Evolutionary conservation across 2,329 filamentous ascomycete species (phyloP).

Genomic region (Chaetomiaceae sp.): DNA sequence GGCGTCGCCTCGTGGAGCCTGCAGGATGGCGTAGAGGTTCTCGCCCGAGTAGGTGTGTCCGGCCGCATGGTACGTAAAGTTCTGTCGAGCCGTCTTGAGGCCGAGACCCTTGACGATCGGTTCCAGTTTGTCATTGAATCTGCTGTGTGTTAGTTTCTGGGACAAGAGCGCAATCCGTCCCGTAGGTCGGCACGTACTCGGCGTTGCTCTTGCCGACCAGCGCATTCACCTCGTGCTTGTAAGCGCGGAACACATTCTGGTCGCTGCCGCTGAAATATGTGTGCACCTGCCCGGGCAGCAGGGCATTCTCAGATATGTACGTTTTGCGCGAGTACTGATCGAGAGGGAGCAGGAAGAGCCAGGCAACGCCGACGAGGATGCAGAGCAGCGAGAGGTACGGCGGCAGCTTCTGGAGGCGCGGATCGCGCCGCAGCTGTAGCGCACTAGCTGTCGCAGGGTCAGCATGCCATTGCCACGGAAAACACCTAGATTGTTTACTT

Average conservation of each 20-base stretch:
- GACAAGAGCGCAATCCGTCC: neutral
- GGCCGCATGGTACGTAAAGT: conserved; percentile 76
- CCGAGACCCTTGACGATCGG: conserved; percentile 71
- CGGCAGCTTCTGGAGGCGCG: conserved; percentile 73
- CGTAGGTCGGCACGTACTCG: conserved; percentile 34
- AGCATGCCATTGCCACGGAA: neutral
- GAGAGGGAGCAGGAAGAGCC: conserved; percentile 84
- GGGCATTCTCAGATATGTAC: conserved; percentile 96
- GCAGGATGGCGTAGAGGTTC: conserved; percentile 89
- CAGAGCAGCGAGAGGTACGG: conserved; percentile 83
- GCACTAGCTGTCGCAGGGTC: conserved; percentile 44
- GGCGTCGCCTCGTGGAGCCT: conserved; percentile 89
- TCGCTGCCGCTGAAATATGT: conserved; percentile 97
- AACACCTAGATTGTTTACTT: conserved; percentile 26
- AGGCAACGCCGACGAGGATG: conserved; percentile 76
- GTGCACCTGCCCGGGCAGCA: conserved; percentile 92
- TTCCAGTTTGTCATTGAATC: conserved; percentile 65
- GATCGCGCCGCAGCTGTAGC: conserved; percentile 69
- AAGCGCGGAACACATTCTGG: conserved; percentile 88
- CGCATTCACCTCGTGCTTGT: conserved; percentile 72
- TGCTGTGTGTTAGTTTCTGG: conserved; percentile 22
- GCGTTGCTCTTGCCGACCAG: conserved; percentile 49
- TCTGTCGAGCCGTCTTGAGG: conserved; percentile 81
- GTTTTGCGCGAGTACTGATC: conserved; percentile 86
- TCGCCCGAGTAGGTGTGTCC: conserved; percentile 70